A percentile compares a stretch with the other conserved stretches of the same genome.
phyloP scores from a whole-genome alignment of 352 stramenopile species.

The Peronosclerospora sorghi region DNA sequence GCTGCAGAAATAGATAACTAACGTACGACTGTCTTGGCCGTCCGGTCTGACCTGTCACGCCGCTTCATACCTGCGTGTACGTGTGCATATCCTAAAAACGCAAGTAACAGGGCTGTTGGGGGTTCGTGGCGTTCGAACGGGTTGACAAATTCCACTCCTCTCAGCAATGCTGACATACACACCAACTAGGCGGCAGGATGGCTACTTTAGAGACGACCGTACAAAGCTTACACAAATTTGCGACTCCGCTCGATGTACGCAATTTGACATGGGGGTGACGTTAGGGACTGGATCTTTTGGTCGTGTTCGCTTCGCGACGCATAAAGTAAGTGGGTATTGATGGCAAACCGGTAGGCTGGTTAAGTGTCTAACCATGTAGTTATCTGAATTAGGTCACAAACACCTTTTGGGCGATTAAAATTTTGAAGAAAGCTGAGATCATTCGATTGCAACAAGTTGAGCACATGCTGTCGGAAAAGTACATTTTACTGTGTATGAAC shows the following conservation, averaged over 20 bases:
- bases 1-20: slow-evolving; percentile 18
- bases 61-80: slow-evolving; percentile 9
- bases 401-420: slow-evolving; percentile 95
- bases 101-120: slow-evolving; percentile 15
- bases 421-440: slow-evolving; percentile 95
- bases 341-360: background rate
- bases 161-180: slow-evolving; percentile 6
- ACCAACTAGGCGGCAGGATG: no score
- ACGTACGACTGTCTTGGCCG: slow-evolving; percentile 10
- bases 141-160: slow-evolving; percentile 19
- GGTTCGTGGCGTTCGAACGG: slow-evolving; percentile 15
- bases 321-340: slow-evolving; percentile 65
- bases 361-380: background rate
- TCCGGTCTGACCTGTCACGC: slow-evolving; percentile 8
- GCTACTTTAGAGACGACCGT: slow-evolving; percentile 12
- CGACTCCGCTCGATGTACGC: slow-evolving; percentile 50
- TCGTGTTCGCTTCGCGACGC: slow-evolving; percentile 91
- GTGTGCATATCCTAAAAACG: slow-evolving; percentile 24
- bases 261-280: slow-evolving; percentile 94
- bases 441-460: slow-evolving; percentile 94
- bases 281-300: slow-evolving; percentile 95
- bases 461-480: slow-evolving; percentile 96
- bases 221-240: slow-evolving; percentile 48
- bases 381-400: slow-evolving; percentile 47
- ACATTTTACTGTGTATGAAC: slow-evolving; percentile 86